Evolutionary conservation across 495 filamentous ascomycete species (phyloP), one percentile per base, ranked within the genome.

Genomic region (Penicillium turbatum): DNA sequence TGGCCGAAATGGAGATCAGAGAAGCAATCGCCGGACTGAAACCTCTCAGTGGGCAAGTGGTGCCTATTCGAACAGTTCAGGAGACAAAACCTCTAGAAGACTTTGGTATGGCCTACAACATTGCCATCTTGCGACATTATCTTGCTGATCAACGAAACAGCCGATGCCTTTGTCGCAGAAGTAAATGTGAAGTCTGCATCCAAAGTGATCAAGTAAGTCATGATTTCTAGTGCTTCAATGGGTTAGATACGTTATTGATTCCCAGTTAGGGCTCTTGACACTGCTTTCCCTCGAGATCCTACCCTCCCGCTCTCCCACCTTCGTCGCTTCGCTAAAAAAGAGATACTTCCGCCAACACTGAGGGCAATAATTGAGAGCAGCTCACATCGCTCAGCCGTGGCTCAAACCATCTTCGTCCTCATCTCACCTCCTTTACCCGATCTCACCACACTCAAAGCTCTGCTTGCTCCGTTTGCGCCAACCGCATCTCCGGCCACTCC

Each of bases 241-340:
- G 29, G 19, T 0, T 12, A 15, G 13, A 13, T 1, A 13, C 2
- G 7, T 1, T n/a, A 37, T 29, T 24, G 31, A 26, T 54, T 41
- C 21, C 43, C 41, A 0, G 6, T 26, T 19, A 79, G 75, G 60
- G 67, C 59, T 29, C 63, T 80, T 29, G 75, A 80, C 49, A 40
- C 62, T 12, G 57, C 68, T 44, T 72, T 84, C 40, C 81, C 80
- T 30, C 78, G 79, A 60, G 72, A 82, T 59, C 69, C 76, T n/a
- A 73, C 76, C 59, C 77, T 80, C 48, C 80, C 85, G 54, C 73
- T 90, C 30, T 79, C 81, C 62, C 93, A 98, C 67, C 80, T 97
- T 16, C 85, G 90, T 39, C 83, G 90, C 45, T 88, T 93, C 53
- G 85, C 84, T 39, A 92, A 89, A 65, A 80, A 75, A 26, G 76